Percentiles rank a stretch among this genome's conserved stretches.
Conservation (phyloP, 2,329 filamentous ascomycete species). For the Monosporascus sp. region DNA sequence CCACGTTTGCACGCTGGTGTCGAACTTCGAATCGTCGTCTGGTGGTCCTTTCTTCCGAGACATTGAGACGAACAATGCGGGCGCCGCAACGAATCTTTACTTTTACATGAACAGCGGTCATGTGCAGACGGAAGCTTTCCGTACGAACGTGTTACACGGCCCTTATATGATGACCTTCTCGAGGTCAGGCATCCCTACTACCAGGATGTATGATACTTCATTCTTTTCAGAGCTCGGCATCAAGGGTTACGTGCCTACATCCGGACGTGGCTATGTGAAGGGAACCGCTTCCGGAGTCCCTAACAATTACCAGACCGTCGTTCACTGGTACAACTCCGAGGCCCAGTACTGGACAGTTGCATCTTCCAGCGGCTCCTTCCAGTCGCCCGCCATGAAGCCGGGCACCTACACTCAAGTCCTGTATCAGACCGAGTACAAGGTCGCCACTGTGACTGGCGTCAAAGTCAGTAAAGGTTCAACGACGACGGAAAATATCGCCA, state of each 20-base stretch:
- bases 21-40: constrained; percentile 53
- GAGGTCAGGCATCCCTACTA: constrained; percentile 47
- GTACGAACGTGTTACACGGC: constrained; percentile 56
- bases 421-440: constrained; percentile 53
- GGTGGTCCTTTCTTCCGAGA: constrained; percentile 63
- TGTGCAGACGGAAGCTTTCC: constrained; percentile 54
- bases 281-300: constrained; percentile 55
- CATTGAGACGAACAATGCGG: constrained; percentile 61
- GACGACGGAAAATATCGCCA: constrained; percentile 44
- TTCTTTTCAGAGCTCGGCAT: constrained; percentile 56
- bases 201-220: constrained; percentile 42
- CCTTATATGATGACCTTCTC: constrained; percentile 60
- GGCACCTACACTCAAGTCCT: constrained; percentile 65
- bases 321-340: constrained; percentile 60
- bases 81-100: constrained; percentile 51
- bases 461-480: constrained; percentile 46
- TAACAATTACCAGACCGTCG: constrained; percentile 46
- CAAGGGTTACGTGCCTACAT: constrained; percentile 50
- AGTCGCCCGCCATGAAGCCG: constrained; percentile 60
- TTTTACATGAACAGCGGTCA: constrained; percentile 67
- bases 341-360: constrained; percentile 63
- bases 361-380: constrained; percentile 49
- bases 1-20: constrained; percentile 57
- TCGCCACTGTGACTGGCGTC: constrained; percentile 40
- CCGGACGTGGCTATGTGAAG: constrained; percentile 51